Evolutionary conservation across 148 eudicot species (phyloP).

Genomic region (Vaccinium darrowii): DNA sequence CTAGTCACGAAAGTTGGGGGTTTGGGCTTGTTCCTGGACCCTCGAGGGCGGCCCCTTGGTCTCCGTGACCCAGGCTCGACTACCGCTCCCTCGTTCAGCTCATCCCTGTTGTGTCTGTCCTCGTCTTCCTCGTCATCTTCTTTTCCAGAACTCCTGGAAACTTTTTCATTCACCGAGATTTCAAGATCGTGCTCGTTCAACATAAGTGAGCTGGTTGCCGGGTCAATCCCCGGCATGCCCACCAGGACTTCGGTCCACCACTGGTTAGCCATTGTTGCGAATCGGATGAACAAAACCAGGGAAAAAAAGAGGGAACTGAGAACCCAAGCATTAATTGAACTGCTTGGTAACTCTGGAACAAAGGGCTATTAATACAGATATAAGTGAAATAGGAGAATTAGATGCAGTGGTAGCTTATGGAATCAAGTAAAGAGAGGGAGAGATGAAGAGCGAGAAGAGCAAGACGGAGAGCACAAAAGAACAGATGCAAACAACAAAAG

Average conservation of each 20-base stretch:
- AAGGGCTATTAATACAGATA: background rate
- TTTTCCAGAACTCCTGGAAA: background rate
- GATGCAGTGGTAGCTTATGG: constrained; percentile 13
- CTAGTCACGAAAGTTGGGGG: constrained; percentile 35
- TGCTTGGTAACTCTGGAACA: background rate
- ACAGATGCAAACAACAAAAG: constrained; percentile 19
- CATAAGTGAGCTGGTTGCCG: constrained; percentile 7
- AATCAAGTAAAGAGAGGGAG: constrained; percentile 17
- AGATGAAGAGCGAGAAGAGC: background rate
- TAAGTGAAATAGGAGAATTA: constrained; percentile 9
- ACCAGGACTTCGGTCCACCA: constrained; percentile 56
- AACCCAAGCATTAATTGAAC: background rate
- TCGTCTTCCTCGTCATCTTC: constrained; percentile 27
- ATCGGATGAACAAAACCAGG: background rate
- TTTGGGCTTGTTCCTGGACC: constrained; percentile 42
- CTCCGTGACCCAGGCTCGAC: constrained; percentile 34
- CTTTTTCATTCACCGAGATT: constrained; percentile 16
- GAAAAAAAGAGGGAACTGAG: background rate
- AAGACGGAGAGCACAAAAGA: constrained; percentile 7
- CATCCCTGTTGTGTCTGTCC: constrained; percentile 27
- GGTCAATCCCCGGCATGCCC: constrained; percentile 35
- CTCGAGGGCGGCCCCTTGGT: constrained; percentile 37
- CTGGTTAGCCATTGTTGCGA: constrained; percentile 42
- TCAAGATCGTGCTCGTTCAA: constrained; percentile 16
- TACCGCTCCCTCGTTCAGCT: constrained; percentile 37